phyloP scores from a whole-genome alignment of 176 grass and related monocot genomes.

The Zea mays region Zm-B73-REFERENCE-NAM-5.0 NC_050100.1:136080001-136080500 shows the following conservation, averaged over 20 bases:
- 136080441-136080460: too few species aligned
- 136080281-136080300: not conserved
- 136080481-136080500: too few species aligned
- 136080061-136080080: not conserved
- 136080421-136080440: too few species aligned
- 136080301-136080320: not conserved
- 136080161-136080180: not conserved
- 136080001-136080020: conserved; percentile 50
- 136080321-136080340: not conserved
- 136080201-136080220: not conserved
- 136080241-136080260: not conserved
- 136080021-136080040: conserved; percentile 84
- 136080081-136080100: not conserved
- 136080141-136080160: conserved; percentile 15
- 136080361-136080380: not conserved
- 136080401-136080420: too few species aligned
- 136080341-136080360: not conserved
- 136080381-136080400: not conserved
- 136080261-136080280: not conserved
- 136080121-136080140: conserved; percentile 16
- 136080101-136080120: conserved; percentile 3
- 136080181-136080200: conserved; percentile 23
- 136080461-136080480: too few species aligned
- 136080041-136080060: not conserved
- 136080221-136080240: not conserved